Evolutionary conservation across 257 asterid species (phyloP), one percentile per base, ranked within the genome.

Genomic region (Capsicum baccatum): DNA sequence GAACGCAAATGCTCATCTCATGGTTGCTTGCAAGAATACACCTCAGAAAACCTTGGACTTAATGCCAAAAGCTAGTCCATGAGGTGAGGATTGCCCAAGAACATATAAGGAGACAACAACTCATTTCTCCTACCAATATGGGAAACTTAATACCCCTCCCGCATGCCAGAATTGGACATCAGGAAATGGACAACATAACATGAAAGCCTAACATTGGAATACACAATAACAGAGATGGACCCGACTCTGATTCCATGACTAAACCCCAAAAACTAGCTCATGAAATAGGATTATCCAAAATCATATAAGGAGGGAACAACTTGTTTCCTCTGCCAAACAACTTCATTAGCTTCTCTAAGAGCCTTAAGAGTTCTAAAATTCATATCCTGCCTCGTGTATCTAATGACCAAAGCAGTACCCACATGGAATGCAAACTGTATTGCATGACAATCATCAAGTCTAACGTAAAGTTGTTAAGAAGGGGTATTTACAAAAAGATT

Each of bases 401-500:
- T 76, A 76, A 76, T 0, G 7, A 76, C 81, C 64, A 54, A 78
- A 26, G 48, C 44, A 54, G 16, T 26, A 33, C 9, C 81, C 50
- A 54, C 21, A 26, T 26, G 14, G 50, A 78, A 55, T 14, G 33
- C 6, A 1, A 26, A 78, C 50, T 26, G 8, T 74, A 21, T 74
- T 74, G 62, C 81, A 50, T 50, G 44, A 74, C 60, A 74, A 0
- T 52, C 21, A 33, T 54, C 48, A 55, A 78, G 63, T 78, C 33
- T 7, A 52, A 78, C 26, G 33, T 78, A 78, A 54, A 78, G 82
- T 78, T 44, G 59, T 55, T n/a, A 85, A 85, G 81, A 70, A 69
- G 1, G 68, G 87, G 88, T 84, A 83, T 86, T 90, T 91, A 96
- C 99, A 48, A 94, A 96, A 80, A 96, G 91, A 86, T 87, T 92